Conservation (phyloP, 306 rosid genomes). For the Vigna unguiculata region DNA sequence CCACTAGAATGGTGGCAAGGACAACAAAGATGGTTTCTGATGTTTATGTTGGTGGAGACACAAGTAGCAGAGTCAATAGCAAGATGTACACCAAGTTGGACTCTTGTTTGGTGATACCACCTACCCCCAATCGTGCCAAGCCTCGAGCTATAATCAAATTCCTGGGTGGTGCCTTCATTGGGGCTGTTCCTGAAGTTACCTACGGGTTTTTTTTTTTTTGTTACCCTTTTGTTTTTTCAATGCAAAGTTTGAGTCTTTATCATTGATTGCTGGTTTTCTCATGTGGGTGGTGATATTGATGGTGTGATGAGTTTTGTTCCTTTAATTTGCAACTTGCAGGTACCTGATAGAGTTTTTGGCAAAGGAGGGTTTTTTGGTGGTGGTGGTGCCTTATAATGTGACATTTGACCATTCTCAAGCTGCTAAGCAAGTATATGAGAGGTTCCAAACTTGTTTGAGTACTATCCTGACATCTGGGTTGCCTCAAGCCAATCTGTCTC, state of each 20-base stretch:
- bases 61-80: constrained; percentile 35
- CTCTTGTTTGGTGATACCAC: constrained; percentile 81
- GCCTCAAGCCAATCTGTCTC: constrained; percentile 66
- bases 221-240: constrained; percentile 21
- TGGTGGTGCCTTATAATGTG: constrained; percentile 88
- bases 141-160: constrained; percentile 92
- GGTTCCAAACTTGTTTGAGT: constrained; percentile 75
- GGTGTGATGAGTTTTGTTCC: not conserved
- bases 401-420: constrained; percentile 87
- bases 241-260: constrained; percentile 26
- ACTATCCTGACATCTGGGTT: constrained; percentile 69
- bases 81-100: constrained; percentile 56
- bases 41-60: constrained; percentile 48
- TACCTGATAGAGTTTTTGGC: constrained; percentile 78
- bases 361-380: constrained; percentile 76
- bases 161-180: constrained; percentile 94
- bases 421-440: constrained; percentile 77
- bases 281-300: not conserved
- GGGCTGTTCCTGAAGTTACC: constrained; percentile 93
- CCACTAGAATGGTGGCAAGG: constrained; percentile 43
- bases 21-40: constrained; percentile 49
- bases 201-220: constrained; percentile 64
- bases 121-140: constrained; percentile 56
- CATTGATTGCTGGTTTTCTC: not conserved
- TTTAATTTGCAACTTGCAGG: constrained; percentile 54